Evolutionary conservation across 768 basidiomycete species (phyloP), one percentile per base, ranked within the genome.

Genomic region (Boletus rex-veris): DNA sequence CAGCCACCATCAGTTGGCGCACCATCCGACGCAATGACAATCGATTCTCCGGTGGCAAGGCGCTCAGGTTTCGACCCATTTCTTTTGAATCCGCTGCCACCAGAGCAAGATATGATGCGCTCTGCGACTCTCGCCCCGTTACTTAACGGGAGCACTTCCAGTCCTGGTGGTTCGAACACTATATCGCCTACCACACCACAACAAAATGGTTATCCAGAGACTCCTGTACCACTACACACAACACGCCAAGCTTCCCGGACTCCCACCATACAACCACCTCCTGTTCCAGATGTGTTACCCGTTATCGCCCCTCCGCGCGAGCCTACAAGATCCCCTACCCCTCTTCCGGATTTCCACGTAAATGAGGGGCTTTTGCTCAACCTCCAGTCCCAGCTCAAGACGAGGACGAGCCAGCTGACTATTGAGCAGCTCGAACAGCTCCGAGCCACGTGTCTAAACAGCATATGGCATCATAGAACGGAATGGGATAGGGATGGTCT

Each of bases 361-460:
- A 77, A 89, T 45, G 73, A 80, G 21, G 64, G 55, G 3, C 64
- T 75, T 10, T 60, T 96, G 24, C 62, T 60, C 0, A 64, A 77
- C 10, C 78, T 98, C 0, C 70, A 74, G 52, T 42, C 66, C 3
- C 69, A 75, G 42, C 67, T 98, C 26, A 72, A 72, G 35, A 73
- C 79, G 16, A 66, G 66, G 42, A 97, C 96, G 1, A 66, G 55
- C 7, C 66, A 64, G 0, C 74, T 98, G 40, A 90, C 77, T 24
- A 78, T 98, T 46, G 97, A 99, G 65, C 85, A 96, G 65, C 80
- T 99, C 7, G 97, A 98, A 67, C 94, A 98, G 70, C 77, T 99
- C 7, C 83, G 97, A 6, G 95, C 97, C 8, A 83, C 80, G 3
- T 88, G 85, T 61, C 80, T 94, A 24, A 83, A 84, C 39, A 75